A percentile compares a stretch with the other conserved stretches of the same genome.
These are phyloP conservation scores for Borovskyia barvae DNA, from an alignment of 208 protist genomes.

Conservation along the genomic window DNA sequence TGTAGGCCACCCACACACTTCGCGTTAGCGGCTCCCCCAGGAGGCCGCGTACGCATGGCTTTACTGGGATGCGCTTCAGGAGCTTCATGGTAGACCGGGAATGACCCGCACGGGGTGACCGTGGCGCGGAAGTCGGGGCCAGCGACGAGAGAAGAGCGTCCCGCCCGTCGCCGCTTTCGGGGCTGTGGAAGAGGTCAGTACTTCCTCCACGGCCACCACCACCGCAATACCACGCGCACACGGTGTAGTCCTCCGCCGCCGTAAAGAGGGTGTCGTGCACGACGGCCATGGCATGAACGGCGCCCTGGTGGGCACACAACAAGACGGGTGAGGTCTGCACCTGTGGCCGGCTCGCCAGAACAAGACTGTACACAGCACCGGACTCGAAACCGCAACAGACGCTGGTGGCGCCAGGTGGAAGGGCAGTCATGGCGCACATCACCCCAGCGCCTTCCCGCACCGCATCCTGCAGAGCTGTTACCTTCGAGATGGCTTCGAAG, in stretches of 20 bases:
- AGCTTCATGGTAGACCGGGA: constrained; percentile 15
- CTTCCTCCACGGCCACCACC: not conserved
- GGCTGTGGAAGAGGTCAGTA: not conserved
- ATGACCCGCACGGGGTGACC: too few relatives aligned
- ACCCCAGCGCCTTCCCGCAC: constrained; percentile 7
- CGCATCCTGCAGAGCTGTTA: constrained; percentile 18
- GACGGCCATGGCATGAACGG: constrained; percentile 62
- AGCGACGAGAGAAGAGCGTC: too few relatives aligned
- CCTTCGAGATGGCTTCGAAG: constrained; percentile 76
- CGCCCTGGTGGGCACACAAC: constrained; percentile 48
- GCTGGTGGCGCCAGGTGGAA: constrained; percentile 11
- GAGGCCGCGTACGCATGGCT: constrained; percentile 48
- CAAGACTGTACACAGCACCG: constrained; percentile 46
- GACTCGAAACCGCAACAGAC: constrained; percentile 66
- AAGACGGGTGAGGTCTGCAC: constrained; percentile 24
- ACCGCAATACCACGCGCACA: constrained; percentile 67
- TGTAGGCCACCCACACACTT: constrained; percentile 82
- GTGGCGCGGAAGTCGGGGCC: too few relatives aligned
- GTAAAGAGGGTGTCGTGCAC: constrained; percentile 76
- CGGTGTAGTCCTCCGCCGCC: constrained; percentile 59
- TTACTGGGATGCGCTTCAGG: constrained; percentile 58
- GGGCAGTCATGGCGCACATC: constrained; percentile 17
- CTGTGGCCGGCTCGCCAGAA: constrained; percentile 42
- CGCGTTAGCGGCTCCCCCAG: constrained; percentile 45
- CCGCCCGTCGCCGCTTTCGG: not conserved